Evolutionary conservation across 352 stramenopile genomes (phyloP).

Genomic region (Globisporangium heterothallicum): DNA sequence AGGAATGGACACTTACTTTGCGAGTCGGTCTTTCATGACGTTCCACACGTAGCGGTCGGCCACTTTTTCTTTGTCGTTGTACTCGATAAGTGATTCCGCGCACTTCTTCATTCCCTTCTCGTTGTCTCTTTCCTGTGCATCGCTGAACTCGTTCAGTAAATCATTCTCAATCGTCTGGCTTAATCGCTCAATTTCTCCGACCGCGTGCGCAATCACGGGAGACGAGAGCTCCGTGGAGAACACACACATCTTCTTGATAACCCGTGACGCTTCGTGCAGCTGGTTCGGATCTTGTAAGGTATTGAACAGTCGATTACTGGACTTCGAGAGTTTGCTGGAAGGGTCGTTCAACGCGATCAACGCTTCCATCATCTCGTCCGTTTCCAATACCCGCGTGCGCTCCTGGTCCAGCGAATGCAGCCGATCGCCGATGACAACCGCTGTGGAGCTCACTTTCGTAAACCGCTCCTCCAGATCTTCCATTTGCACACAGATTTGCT

Average conservation of each 20-base stretch:
- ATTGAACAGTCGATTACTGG: constrained; percentile 56
- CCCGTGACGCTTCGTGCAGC: constrained; percentile 56
- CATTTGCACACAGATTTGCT: constrained; percentile 75
- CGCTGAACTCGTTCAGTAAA: constrained; percentile 65
- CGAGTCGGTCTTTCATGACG: constrained; percentile 66
- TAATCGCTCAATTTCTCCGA: constrained; percentile 65
- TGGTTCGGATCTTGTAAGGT: constrained; percentile 65
- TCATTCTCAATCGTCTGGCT: constrained; percentile 75
- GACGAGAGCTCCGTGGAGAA: constrained; percentile 72
- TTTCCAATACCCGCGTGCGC: constrained; percentile 59
- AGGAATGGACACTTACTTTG: constrained; percentile 32
- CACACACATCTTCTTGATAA: constrained; percentile 69
- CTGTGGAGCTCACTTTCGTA: constrained; percentile 81
- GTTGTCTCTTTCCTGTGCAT: constrained; percentile 57
- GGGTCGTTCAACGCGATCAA: constrained; percentile 68
- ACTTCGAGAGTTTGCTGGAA: constrained; percentile 42
- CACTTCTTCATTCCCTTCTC: constrained; percentile 48
- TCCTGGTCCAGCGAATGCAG: constrained; percentile 62
- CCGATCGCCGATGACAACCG: constrained; percentile 66
- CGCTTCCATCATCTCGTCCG: constrained; percentile 73
- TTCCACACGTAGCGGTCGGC: constrained; percentile 83
- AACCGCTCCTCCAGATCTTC: constrained; percentile 82
- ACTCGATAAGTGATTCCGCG: constrained; percentile 68
- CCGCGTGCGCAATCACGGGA: constrained; percentile 41
- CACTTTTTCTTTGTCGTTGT: constrained; percentile 81